Conservation (phyloP, 352 stramenopile genomes). For the Pseudoperonospora humuli region DNA sequence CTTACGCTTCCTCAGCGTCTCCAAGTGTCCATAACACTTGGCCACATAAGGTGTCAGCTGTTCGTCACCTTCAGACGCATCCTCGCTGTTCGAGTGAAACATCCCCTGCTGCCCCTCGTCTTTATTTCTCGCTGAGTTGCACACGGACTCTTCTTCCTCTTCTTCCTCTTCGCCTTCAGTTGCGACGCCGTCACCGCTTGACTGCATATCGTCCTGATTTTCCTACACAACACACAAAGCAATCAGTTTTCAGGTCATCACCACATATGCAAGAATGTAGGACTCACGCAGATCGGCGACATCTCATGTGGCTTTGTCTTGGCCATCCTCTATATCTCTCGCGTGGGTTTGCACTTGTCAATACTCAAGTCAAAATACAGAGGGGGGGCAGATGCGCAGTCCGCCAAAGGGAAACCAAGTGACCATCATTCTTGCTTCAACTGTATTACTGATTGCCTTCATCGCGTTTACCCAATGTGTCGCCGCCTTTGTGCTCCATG, state of each 20-base stretch:
- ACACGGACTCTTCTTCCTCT: conserved; percentile 7
- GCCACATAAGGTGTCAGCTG: conserved; percentile 33
- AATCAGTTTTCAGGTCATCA: background rate
- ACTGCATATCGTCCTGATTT: conserved; percentile 14
- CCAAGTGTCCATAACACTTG: conserved; percentile 33
- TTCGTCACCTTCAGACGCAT: conserved; percentile 4
- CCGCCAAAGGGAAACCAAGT: conserved; percentile 18
- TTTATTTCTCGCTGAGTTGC: conserved; percentile 2
- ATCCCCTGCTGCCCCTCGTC: background rate
- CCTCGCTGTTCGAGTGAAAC: conserved; percentile 2
- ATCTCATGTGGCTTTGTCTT: conserved; percentile 25
- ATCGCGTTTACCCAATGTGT: no score
- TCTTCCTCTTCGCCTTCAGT: conserved; percentile 30
- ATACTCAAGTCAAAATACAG: conserved; percentile 11
- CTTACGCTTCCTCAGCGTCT: conserved; percentile 44
- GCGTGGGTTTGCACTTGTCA: conserved; percentile 12
- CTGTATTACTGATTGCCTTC: conserved; percentile 23
- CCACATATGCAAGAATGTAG: background rate
- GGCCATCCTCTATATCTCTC: conserved; percentile 5
- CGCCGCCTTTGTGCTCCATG: no score
- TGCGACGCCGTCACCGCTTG: conserved; percentile 21
- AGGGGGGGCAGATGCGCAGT: conserved; percentile 8
- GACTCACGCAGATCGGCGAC: conserved; percentile 11
- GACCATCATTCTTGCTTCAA: conserved; percentile 44
- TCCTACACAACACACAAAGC: conserved; percentile 8